Percentiles rank a stretch among this genome's conserved stretches.
phyloP scores from a whole-genome alignment of 768 basidiomycete species.

The Butyriboletus loyo region DNA sequence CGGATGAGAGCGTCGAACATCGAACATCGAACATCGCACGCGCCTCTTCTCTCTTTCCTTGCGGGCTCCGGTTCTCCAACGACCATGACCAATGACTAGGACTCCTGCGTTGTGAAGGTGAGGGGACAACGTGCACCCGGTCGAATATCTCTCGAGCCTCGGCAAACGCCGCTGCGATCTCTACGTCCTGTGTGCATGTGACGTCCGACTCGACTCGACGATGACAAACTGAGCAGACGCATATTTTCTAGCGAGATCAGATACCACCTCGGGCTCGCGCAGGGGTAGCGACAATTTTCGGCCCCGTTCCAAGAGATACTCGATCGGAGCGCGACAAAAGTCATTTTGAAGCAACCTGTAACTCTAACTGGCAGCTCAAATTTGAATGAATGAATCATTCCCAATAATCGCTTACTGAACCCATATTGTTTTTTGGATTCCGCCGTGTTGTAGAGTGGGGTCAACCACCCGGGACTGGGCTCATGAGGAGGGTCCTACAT shows the following conservation, averaged over 20 bases:
- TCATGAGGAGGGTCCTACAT: neutral
- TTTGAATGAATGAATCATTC: no score
- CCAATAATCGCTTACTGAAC: no score
- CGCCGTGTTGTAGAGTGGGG: neutral
- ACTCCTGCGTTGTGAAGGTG: neutral
- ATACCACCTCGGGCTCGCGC: neutral
- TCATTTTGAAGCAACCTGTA: neutral
- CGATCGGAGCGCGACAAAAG: no score
- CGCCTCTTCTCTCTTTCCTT: neutral
- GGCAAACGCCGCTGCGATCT: neutral
- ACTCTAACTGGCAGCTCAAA: neutral
- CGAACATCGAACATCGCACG: no score
- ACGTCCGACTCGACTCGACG: no score
- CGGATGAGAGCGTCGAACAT: no score
- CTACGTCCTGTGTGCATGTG: neutral
- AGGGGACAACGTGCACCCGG: neutral
- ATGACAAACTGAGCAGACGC: neutral
- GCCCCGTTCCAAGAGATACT: no score
- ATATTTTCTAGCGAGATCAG: neutral
- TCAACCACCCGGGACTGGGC: neutral
- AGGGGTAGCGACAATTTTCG: neutral
- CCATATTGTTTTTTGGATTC: neutral
- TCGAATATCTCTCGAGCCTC: neutral
- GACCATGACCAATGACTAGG: no score
- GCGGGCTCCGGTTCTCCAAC: no score